phyloP scores from a whole-genome alignment of 1,139 yeast species.

The Pichia sp. region DNA sequence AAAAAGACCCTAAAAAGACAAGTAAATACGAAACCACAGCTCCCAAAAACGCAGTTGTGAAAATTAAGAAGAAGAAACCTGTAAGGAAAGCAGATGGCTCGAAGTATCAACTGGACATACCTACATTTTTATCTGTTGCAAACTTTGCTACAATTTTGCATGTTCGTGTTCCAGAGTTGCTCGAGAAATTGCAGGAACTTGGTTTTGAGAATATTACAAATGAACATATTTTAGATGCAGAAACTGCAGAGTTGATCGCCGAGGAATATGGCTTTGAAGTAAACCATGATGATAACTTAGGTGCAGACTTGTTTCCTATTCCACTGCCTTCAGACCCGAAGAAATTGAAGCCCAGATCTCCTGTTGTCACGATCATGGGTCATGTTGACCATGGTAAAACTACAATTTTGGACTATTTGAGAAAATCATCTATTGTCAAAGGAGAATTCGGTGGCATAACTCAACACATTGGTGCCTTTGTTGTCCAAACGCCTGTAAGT shows the following conservation, averaged over 20 bases:
- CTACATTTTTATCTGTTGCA: conserved; percentile 69
- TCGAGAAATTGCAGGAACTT: conserved; percentile 54
- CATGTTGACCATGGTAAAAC: conserved; percentile 99
- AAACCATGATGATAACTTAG: conserved; percentile 53
- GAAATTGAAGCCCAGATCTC: conserved; percentile 66
- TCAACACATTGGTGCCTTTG: conserved; percentile 96
- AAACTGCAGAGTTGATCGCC: conserved; percentile 80
- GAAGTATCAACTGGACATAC: conserved; percentile 46
- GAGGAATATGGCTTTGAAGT: conserved; percentile 82
- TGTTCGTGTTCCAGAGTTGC: conserved; percentile 58
- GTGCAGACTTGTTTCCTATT: conserved; percentile 59
- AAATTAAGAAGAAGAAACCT: conserved; percentile 18
- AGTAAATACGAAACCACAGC: background rate
- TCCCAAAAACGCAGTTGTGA: background rate
- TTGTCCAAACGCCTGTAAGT: conserved; percentile 71
- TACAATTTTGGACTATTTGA: conserved; percentile 78
- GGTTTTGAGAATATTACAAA: conserved; percentile 77
- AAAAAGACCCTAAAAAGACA: background rate
- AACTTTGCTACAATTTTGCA: conserved; percentile 70
- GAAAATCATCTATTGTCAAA: conserved; percentile 78
- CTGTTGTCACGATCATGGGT: conserved; percentile 97
- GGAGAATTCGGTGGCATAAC: conserved; percentile 96
- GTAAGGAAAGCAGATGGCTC: conserved; percentile 12
- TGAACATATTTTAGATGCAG: conserved; percentile 78
- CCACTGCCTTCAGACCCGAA: conserved; percentile 35